phyloP scores from a whole-genome alignment of 148 eudicot genomes.

The Salicornia ramosissima region DNA sequence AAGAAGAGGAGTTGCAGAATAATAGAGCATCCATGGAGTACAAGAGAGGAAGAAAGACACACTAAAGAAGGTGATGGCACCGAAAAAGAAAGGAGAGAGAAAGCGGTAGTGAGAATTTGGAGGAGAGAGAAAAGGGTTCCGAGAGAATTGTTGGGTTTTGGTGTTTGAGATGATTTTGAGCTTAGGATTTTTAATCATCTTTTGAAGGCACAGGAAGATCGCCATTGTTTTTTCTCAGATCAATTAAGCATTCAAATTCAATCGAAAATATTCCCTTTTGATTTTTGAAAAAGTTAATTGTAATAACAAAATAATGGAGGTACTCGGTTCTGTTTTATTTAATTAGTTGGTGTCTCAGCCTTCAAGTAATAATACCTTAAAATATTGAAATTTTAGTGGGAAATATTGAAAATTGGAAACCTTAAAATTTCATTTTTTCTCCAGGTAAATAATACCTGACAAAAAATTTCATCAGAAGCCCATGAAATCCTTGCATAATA shows the following conservation, averaged over 20 bases:
- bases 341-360: too few species aligned
- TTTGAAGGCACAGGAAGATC: conserved; percentile 38
- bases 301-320: too few species aligned
- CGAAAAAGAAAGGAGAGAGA: conserved; percentile 41
- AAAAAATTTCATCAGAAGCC: too few species aligned
- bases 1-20: conserved; percentile 66
- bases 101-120: conserved; percentile 21
- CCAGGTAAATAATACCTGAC: too few species aligned
- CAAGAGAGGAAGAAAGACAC: conserved; percentile 73
- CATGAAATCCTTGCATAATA: too few species aligned
- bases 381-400: too few species aligned
- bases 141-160: conserved; percentile 13
- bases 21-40: conserved; percentile 75
- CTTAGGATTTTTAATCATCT: conserved; percentile 25
- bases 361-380: too few species aligned
- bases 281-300: too few species aligned
- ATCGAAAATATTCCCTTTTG: neutral
- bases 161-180: conserved; percentile 19
- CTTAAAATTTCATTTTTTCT: too few species aligned
- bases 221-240: conserved; percentile 36
- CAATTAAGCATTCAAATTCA: neutral
- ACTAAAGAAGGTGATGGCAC: conserved; percentile 27
- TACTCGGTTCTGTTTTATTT: too few species aligned
- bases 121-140: conserved; percentile 26
- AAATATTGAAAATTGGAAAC: too few species aligned